Evolutionary conservation across 352 stramenopile species (phyloP), one percentile per base, ranked within the genome.

Genomic region (Globisporangium polare): DNA sequence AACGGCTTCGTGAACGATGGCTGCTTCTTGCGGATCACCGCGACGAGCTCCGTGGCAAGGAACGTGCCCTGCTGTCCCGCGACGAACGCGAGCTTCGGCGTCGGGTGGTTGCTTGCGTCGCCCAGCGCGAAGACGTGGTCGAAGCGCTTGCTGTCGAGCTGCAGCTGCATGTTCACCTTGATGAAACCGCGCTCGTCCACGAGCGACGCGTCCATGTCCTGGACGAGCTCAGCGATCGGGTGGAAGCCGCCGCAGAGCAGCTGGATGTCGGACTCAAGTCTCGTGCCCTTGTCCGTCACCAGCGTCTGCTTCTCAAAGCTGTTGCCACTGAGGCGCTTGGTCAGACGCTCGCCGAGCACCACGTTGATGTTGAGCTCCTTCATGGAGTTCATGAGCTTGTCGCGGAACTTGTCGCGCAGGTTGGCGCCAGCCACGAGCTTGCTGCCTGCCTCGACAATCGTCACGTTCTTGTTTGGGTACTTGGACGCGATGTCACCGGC

Each of bases 341-440:
- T 46, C 31, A 88, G 66, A 0, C 74, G 68, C 56, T 92, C 78
- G 3, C 73, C 75, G 9, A 84, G 49, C 24, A 90, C 67, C 54
- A 90, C 68, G 27, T 78, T 69, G 33, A 92, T 68, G 10, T 66
- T 66, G 35, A 87, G 53, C 12, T 71, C 65, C 3, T 67, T 46
- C 1, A 92, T 59, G 6, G 59, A 62, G 4, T 55, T 39, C 8
- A 58, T 64, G 49, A 87, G 86, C 56, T 75, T 78, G 27, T 83
- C 67, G 18, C 37, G 53, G 15, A 59, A 59, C 24, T 41, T 59
- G 53, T 18, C 72, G 6, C 51, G 49, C 1, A 89, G 52, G 3
- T 80, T 69, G 57, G 71, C 68, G 15, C 37, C 55, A 0, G 61
- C 61, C 0, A 83, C 27, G 10, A 85, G 63, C 31, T 68, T 33